Base-by-base conservation (phyloP, 2,329 filamentous ascomycete species). In the Sordariomycetes sp. region DNA sequence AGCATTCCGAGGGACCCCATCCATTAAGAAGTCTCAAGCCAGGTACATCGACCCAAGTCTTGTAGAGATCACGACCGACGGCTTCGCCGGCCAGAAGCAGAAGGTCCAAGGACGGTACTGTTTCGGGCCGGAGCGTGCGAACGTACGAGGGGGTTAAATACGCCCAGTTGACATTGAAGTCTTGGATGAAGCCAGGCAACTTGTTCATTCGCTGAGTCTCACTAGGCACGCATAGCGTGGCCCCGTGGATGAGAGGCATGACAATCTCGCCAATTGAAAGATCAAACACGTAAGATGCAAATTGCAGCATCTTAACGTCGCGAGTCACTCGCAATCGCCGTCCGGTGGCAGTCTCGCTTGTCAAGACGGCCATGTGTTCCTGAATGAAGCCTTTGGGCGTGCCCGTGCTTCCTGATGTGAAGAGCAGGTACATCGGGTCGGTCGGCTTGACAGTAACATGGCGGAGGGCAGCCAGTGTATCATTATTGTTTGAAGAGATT, bases 401-500 rank as follows among this genome's bases (percentile, higher is more conserved):
- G 3, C 42, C 42, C 3, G 42, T 39, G 10, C 32, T 39, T 8
- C 42, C 42, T 7, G 39, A 42, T 2, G 42, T 42, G 32, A 40
- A 44, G 11, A 42, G 24, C 4, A 42, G 19, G 23, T 42, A 44
- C 10, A 37, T 37, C 4, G 32, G 7, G 18, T 33, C 32, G 8
- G 17, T 12, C 12, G 30, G 12, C 15, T n/a, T n/a, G 14, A 8
- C 25, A 19, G 15, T 19, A 19, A 11, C 16, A 8, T 6, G 8
- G 8, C 7, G 25, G 25, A 17, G 7, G 21, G 12, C 32, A 8
- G 19, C 15, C 7, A 11, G 21, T 9, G 10, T 8, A 6, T 27
- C 15, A 6, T 15, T n/a, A 15, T 60, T 61, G 37, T 66, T 62
- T 59, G 60, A 65, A 3, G 63, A 61, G 29, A 58, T 25, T n/a